These are phyloP conservation scores for Alternaria solani DNA, from an alignment of 2,329 filamentous ascomycete species.

Conservation along the genomic window DNA sequence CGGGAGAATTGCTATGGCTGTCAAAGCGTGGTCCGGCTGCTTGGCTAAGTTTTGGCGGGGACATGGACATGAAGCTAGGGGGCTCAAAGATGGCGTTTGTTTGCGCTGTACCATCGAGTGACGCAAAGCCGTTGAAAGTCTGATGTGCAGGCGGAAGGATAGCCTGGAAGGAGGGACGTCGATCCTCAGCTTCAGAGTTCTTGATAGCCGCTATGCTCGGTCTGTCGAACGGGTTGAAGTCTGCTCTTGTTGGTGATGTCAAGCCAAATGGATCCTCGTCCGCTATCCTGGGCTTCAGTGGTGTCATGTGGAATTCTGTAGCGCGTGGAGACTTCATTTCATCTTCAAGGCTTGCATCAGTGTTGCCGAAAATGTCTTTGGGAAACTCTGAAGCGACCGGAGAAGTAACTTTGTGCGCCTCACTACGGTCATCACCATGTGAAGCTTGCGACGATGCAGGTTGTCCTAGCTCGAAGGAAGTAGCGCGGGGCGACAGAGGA, in stretches of 20 bases:
- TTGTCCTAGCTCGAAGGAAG: constrained; percentile 24
- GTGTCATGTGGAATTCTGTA: constrained; percentile 50
- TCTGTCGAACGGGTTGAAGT: constrained; percentile 48
- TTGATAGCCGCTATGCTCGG: constrained; percentile 25
- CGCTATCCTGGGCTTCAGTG: constrained; percentile 40
- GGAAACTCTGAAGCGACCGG: constrained; percentile 52
- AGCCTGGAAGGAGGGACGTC: constrained; percentile 48
- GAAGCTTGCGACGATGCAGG: constrained; percentile 2
- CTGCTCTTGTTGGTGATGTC: constrained; percentile 52
- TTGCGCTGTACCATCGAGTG: constrained; percentile 47
- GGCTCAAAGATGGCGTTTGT: constrained; percentile 28
- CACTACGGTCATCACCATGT: not conserved
- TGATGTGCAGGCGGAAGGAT: constrained; percentile 47
- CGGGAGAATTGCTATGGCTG: constrained; percentile 33
- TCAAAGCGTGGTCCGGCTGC: constrained; percentile 31
- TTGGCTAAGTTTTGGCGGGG: constrained; percentile 20
- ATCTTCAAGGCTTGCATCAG: constrained; percentile 45
- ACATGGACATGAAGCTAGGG: constrained; percentile 18
- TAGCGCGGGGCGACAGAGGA: constrained; percentile 30
- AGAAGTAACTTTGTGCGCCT: constrained; percentile 41
- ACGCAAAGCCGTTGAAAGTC: constrained; percentile 46
- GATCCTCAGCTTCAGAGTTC: constrained; percentile 32
- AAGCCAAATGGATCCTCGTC: constrained; percentile 50
- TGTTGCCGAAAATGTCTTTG: constrained; percentile 37
- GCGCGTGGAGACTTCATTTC: constrained; percentile 48